These are phyloP conservation scores for Sequoiadendron giganteum DNA, from an alignment of 75 land plant species.

Conservation along the genomic window DNA sequence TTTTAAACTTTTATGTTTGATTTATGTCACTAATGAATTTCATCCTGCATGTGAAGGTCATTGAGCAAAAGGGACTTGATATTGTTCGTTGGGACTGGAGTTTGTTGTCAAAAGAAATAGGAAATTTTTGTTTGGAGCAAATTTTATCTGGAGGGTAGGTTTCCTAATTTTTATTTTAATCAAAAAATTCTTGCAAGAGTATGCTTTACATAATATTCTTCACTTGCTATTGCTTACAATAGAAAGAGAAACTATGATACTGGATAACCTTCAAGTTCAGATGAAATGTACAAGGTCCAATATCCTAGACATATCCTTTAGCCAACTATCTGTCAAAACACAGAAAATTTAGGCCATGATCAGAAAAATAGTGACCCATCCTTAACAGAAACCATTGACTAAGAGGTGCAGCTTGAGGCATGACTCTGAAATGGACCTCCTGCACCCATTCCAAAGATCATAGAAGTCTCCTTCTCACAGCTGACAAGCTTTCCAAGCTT, in stretches of 20 bases:
- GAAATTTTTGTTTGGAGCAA: slow-evolving; percentile 85
- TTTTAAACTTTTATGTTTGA: neutral
- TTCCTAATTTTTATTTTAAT: neutral
- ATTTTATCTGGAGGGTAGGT: slow-evolving; percentile 93
- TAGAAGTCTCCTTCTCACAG: neutral
- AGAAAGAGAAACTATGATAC: neutral
- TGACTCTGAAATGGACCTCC: neutral
- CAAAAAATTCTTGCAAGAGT: neutral
- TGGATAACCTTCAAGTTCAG: too few species aligned
- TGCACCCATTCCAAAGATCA: neutral
- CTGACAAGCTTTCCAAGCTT: neutral
- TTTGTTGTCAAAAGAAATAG: slow-evolving; percentile 83
- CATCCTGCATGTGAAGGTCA: slow-evolving; percentile 44
- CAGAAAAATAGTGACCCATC: neutral
- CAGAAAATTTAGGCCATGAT: neutral
- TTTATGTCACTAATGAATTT: neutral
- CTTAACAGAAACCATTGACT: neutral
- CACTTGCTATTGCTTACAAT: neutral
- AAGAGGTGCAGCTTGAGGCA: neutral
- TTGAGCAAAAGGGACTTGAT: slow-evolving; percentile 97
- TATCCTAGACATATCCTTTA: neutral
- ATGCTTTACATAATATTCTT: neutral
- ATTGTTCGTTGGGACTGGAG: slow-evolving; percentile 99
- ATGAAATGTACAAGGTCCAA: neutral
- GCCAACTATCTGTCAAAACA: neutral